Conservation (phyloP, 306 rosid genomes). For the Prinsepia uniflora region DNA sequence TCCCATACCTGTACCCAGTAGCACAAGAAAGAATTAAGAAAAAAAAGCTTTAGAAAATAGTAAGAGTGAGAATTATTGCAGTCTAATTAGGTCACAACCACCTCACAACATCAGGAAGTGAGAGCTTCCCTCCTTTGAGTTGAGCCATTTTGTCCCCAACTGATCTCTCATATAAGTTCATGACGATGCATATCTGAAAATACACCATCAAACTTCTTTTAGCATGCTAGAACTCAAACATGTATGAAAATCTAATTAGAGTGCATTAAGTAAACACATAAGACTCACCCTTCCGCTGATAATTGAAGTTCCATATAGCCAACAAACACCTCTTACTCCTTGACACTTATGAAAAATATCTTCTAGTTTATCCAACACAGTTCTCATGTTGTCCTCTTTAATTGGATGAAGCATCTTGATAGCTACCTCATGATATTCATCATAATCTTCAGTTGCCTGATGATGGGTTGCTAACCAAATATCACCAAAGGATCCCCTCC, state of each 20-base stretch:
- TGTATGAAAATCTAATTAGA: conserved; percentile 6
- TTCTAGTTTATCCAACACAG: conserved; percentile 51
- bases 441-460: conserved; percentile 72
- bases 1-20: conserved; percentile 69
- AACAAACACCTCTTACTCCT: conserved; percentile 46
- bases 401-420: conserved; percentile 67
- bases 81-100: conserved; percentile 28
- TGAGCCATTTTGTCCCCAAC: conserved; percentile 79
- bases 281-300: conserved; percentile 65
- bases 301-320: conserved; percentile 67
- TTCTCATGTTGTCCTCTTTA: conserved; percentile 61
- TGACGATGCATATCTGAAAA: conserved; percentile 65
- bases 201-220: conserved; percentile 17
- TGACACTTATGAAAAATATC: conserved; percentile 57
- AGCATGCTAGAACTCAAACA: conserved; percentile 18
- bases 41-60: background rate
- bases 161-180: conserved; percentile 87
- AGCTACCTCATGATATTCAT: conserved; percentile 84
- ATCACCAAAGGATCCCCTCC: conserved; percentile 86
- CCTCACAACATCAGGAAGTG: conserved; percentile 73
- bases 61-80: conserved; percentile 8
- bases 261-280: conserved; percentile 11
- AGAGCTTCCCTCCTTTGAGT: conserved; percentile 63
- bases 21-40: conserved; percentile 23
- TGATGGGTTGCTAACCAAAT: conserved; percentile 94